phyloP scores from a whole-genome alignment of 169 alveolate genomes.

The Plasmodium gaboni region DNA sequence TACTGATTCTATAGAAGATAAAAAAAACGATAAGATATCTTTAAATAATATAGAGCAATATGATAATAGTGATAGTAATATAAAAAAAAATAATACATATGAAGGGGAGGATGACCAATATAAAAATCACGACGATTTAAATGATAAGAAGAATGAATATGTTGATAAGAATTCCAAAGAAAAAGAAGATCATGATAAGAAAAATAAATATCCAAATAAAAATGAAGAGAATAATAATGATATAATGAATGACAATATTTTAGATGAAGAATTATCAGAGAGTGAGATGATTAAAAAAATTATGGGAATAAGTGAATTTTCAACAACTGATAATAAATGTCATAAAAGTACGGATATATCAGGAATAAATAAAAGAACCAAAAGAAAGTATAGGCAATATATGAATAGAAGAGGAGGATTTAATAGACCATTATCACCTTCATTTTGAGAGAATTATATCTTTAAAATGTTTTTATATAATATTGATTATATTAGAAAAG shows the following conservation, averaged over 20 bases:
- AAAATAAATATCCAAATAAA: conserved; percentile 12
- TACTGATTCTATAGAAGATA: neutral
- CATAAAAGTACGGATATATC: conserved; percentile 88
- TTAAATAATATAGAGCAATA: neutral
- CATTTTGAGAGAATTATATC: conserved; percentile 38
- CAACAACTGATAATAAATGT: conserved; percentile 85
- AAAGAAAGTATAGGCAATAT: conserved; percentile 93
- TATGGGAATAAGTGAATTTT: conserved; percentile 89
- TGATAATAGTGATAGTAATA: neutral
- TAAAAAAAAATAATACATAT: neutral
- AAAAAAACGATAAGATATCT: neutral
- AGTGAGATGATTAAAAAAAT: conserved; percentile 84
- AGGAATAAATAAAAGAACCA: conserved; percentile 89
- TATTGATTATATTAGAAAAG: too few relatives aligned
- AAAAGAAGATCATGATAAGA: neutral
- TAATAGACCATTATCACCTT: conserved; percentile 94
- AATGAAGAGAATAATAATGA: conserved; percentile 4
- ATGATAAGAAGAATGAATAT: neutral
- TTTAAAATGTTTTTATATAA: too few relatives aligned
- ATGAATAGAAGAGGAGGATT: conserved; percentile 96
- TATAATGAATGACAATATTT: conserved; percentile 13
- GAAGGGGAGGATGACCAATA: neutral
- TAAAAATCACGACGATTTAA: neutral
- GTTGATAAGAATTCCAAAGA: neutral
- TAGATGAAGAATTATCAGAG: conserved; percentile 73